Evolutionary conservation across 75 land plant genomes (phyloP).

Genomic region (Azolla pinnata): DNA sequence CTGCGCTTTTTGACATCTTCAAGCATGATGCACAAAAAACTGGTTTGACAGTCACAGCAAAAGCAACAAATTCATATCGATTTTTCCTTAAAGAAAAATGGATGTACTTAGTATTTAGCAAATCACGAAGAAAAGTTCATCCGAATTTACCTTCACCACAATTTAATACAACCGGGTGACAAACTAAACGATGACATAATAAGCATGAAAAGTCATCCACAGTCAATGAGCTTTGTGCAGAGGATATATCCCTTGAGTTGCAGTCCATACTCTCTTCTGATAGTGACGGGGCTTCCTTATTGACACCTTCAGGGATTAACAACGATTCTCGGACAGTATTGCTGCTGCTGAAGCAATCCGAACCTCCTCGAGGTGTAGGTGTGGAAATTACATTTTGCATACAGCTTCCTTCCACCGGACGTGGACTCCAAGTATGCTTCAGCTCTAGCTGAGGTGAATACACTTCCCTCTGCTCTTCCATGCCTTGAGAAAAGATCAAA

Average conservation of each 20-base stretch:
- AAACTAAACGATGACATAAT: constrained; percentile 42
- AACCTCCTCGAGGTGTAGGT: neutral
- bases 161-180: constrained; percentile 57
- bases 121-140: neutral
- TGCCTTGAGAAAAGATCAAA: neutral
- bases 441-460: constrained; percentile 2
- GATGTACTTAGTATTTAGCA: neutral
- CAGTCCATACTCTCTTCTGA: neutral
- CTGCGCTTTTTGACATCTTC: neutral
- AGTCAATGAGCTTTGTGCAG: constrained; percentile 9
- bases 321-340: neutral
- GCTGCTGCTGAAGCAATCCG: neutral
- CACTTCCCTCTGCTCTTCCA: constrained; percentile 3
- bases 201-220: constrained; percentile 38
- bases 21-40: constrained; percentile 57
- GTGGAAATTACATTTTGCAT: neutral
- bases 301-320: neutral
- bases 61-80: neutral
- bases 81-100: neutral
- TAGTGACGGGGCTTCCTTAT: neutral
- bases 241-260: neutral
- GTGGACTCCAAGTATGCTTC: constrained; percentile 7
- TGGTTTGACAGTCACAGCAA: constrained; percentile 20
- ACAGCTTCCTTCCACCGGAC: neutral
- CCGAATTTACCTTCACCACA: constrained; percentile 65